phyloP scores from a whole-genome alignment of 257 asterid species.

The Fraxinus cuspidata region DNA sequence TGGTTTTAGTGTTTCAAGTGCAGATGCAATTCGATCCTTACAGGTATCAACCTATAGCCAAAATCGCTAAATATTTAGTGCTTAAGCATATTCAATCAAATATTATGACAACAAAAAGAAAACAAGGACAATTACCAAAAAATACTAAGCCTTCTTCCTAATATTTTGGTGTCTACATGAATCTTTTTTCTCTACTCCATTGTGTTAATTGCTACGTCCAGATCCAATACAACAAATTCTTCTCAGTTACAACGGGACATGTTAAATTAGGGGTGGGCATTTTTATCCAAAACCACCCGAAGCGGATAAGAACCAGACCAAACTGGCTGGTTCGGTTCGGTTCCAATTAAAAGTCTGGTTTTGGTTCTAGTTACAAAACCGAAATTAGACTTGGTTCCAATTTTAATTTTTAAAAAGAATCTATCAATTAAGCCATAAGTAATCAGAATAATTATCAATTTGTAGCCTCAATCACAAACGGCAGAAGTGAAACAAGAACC shows the following conservation, averaged over 20 bases:
- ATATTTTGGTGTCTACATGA: not conserved
- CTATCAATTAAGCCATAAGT: not conserved
- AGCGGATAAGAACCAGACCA: not conserved
- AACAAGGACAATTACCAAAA: not conserved
- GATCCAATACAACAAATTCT: not conserved
- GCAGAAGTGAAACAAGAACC: not conserved
- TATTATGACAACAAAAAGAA: conserved; percentile 5
- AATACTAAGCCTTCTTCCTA: not conserved
- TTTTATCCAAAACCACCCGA: not conserved
- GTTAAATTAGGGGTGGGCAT: not conserved
- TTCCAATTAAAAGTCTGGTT: not conserved
- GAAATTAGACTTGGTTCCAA: not conserved
- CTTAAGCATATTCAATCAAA: conserved; percentile 12
- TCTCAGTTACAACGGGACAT: not conserved
- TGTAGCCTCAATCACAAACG: not conserved
- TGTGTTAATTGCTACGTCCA: not conserved
- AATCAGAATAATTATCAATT: not conserved
- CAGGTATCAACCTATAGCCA: conserved; percentile 80
- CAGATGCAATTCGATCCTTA: conserved; percentile 81
- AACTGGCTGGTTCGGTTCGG: not conserved
- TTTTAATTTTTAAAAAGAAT: not conserved
- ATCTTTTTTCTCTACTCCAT: not conserved
- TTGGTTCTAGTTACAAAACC: not conserved
- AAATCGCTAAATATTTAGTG: conserved; percentile 23
- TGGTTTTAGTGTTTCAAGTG: conserved; percentile 90